These are phyloP conservation scores for Saitozyma podzolica DNA, from an alignment of 768 basidiomycete genomes.

Conservation along the genomic window DNA sequence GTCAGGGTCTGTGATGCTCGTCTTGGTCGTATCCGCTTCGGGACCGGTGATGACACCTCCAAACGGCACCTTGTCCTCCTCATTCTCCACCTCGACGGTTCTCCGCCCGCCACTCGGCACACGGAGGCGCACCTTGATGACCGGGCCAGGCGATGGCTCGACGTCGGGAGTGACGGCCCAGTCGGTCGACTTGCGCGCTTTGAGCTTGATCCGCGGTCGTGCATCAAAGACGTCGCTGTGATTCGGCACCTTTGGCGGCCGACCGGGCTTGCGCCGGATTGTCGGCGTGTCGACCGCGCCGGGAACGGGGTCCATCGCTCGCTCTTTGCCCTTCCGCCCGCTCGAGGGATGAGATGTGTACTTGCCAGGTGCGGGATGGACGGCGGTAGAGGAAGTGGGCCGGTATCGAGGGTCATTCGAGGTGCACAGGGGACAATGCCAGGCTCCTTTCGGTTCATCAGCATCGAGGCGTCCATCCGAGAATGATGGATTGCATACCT, in stretches of 20 bases:
- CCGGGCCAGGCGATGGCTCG: constrained; percentile 2
- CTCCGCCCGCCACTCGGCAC: constrained; percentile 39
- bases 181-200: constrained; percentile 4
- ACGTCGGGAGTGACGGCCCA: constrained; percentile 3
- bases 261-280: no score
- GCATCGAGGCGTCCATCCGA: no score
- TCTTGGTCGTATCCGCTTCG: constrained; percentile 73
- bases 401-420: no score
- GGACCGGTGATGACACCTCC: constrained; percentile 72
- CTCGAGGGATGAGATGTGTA: no score
- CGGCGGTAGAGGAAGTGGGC: no score
- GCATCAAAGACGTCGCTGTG: constrained; percentile 2
- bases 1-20: constrained; percentile 64
- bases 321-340: no score
- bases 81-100: constrained; percentile 59
- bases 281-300: no score
- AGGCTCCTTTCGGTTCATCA: no score
- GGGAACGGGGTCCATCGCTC: no score
- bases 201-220: constrained; percentile 66
- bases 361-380: no score
- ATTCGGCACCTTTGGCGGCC: no score
- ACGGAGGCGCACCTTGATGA: constrained; percentile 27
- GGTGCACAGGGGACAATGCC: no score
- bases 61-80: constrained; percentile 65
- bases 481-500: constrained; percentile 55